A percentile compares a stretch with the other conserved stretches of the same genome.
These are phyloP conservation scores for Daldinia eschscholtzii DNA, from an alignment of 2,329 filamentous ascomycete species.

Conservation along the genomic window DNA sequence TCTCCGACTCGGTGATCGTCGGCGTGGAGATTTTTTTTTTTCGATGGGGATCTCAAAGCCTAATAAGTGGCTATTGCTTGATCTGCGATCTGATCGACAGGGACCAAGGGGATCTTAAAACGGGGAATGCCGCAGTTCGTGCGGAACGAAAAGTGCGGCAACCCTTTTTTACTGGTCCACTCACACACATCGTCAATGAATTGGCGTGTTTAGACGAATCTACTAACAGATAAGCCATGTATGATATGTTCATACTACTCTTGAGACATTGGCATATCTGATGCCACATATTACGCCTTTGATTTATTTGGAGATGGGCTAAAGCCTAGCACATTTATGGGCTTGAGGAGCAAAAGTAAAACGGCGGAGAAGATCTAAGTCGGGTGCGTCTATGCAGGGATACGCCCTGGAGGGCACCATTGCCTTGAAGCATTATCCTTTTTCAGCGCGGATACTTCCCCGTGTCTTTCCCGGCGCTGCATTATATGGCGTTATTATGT, in stretches of 20 bases:
- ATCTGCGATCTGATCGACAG: constrained; percentile 33
- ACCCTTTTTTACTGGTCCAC: constrained; percentile 13
- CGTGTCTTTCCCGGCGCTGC: not conserved
- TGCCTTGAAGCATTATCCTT: constrained; percentile 2
- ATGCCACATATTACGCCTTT: not conserved
- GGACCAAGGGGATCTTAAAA: constrained; percentile 21
- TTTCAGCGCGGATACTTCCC: not conserved
- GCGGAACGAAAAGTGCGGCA: constrained; percentile 17
- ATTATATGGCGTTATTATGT: constrained; percentile 12
- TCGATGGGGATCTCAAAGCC: constrained; percentile 16
- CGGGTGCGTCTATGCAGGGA: not conserved
- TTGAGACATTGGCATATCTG: constrained; percentile 9
- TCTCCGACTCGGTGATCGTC: constrained; percentile 20
- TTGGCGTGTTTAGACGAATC: constrained; percentile 1
- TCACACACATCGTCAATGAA: not conserved
- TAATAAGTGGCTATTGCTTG: constrained; percentile 30
- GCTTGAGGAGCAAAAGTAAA: not conserved
- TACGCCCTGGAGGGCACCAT: not conserved
- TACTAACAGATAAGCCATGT: constrained; percentile 15
- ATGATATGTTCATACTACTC: constrained; percentile 15
- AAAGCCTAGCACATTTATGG: not conserved
- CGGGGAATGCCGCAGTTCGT: constrained; percentile 12
- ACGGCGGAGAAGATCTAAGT: constrained; percentile 16
- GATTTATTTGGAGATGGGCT: constrained; percentile 7
- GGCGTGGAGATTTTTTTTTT: constrained; percentile 13